Conservation (phyloP, 2,329 filamentous ascomycete species). For the Trichoderma brevicompactum region DNA sequence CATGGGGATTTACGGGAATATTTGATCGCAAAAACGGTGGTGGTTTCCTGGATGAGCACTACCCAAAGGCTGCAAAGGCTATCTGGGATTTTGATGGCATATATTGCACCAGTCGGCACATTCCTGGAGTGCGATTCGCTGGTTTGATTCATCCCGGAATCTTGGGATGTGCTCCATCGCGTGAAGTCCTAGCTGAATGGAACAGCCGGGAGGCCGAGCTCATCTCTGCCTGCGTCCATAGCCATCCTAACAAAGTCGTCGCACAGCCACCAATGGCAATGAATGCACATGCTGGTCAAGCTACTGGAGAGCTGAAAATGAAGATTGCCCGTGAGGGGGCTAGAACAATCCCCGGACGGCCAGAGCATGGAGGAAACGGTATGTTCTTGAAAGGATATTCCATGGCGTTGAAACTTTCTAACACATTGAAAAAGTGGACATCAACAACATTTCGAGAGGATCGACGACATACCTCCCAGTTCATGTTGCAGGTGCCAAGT, state of each 20-base stretch:
- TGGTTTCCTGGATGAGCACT: conserved; percentile 85
- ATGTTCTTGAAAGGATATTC: background rate
- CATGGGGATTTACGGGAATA: conserved; percentile 88
- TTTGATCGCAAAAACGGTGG: conserved; percentile 83
- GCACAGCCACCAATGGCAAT: conserved; percentile 74
- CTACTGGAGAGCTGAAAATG: conserved; percentile 59
- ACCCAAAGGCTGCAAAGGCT: conserved; percentile 74
- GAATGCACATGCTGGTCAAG: conserved; percentile 75
- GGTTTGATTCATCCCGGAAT: conserved; percentile 93
- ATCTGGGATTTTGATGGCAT: conserved; percentile 64
- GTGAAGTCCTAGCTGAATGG: conserved; percentile 78
- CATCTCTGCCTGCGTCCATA: conserved; percentile 61
- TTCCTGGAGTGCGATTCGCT: conserved; percentile 84
- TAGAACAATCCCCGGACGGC: conserved; percentile 80
- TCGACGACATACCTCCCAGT: conserved; percentile 86
- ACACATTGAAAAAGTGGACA: conserved; percentile 63
- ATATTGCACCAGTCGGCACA: conserved; percentile 82
- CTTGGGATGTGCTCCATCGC: conserved; percentile 82
- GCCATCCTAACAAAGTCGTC: conserved; percentile 68
- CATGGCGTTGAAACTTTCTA: background rate
- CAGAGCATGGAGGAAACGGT: conserved; percentile 81
- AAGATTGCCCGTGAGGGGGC: conserved; percentile 80
- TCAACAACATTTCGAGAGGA: conserved; percentile 81
- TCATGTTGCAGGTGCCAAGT: conserved; percentile 84
- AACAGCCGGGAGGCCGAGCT: conserved; percentile 82